A percentile compares a stretch with the other conserved stretches of the same genome.
Conservation (phyloP, 306 rosid genomes). For the Amphicarpaea edgeworthii region DNA sequence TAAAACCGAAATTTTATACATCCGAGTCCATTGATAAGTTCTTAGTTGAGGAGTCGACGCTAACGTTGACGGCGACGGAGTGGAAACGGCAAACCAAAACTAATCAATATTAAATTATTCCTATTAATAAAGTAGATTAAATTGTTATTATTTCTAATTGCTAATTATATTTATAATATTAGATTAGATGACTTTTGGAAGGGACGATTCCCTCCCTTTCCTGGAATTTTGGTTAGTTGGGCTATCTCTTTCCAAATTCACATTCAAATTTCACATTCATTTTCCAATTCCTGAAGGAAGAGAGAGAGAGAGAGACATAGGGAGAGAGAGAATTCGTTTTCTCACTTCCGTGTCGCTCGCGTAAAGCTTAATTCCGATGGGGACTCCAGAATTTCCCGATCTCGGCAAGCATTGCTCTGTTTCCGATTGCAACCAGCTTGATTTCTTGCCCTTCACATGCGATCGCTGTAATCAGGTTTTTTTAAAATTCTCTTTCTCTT, state of each 20-base stretch:
- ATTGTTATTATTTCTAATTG: background rate
- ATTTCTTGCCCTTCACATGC: constrained; percentile 95
- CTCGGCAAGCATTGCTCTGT: constrained; percentile 87
- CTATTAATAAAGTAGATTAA: background rate
- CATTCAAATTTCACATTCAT: background rate
- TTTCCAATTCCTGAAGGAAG: background rate
- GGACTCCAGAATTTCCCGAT: constrained; percentile 93
- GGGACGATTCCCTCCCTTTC: background rate
- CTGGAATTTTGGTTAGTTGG: constrained; percentile 19
- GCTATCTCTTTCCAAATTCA: background rate
- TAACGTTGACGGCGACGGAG: no score
- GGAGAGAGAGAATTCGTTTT: background rate
- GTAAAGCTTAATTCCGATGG: constrained; percentile 54
- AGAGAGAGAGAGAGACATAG: background rate
- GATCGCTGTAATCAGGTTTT: constrained; percentile 84
- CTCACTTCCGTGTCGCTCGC: background rate
- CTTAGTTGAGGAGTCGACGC: no score
- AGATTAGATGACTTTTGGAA: background rate
- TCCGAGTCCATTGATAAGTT: no score
- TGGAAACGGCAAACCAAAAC: no score
- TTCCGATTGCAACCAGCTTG: constrained; percentile 74
- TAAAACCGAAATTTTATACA: no score
- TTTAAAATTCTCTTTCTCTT: background rate
- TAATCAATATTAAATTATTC: background rate
- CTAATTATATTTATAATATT: background rate